Base-by-base conservation (phyloP, 768 basidiomycete genomes). In the Psilocybe subaeruginosa region DNA sequence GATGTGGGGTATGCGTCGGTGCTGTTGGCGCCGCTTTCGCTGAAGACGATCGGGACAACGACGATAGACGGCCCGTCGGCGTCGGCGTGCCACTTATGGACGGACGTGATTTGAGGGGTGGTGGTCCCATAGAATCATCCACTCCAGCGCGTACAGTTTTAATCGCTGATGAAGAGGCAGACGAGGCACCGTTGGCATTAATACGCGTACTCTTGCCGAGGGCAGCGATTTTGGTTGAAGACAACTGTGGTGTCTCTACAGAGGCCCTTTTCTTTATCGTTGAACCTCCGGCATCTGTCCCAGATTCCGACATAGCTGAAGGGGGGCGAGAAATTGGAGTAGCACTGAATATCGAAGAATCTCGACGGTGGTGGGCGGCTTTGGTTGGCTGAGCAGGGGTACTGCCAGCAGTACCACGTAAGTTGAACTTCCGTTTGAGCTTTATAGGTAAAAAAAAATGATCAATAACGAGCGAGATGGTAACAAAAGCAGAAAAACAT, bases 391-490 rank as follows among this genome's bases (percentile, higher is more conserved):
- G 79, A 27, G 83, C 80, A n/a, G 87, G 83, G 0, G 86, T 86
- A 56, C 77, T 76, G 37, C 85, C 85, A 4, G 78, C 83, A 3
- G 85, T 85, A 7, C 83, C 83, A 53, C 82, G 81, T 14, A 85
- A 79, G 19, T 83, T 84, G 17, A 84, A 71, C 50, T 82, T 83
- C 48, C 91, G 81, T 72, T 93, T 93, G 39, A 89, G 74, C 89
- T 90, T 66, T 35, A 54, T 50, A 45, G 8, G 59, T 23, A 23
- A 23, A 23, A 23, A 23, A 23, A 17, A 53, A 41, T 39, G 45
- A 52, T 39, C 61, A 27, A 68, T 23, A 43, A 49, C 17, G 30
- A 16, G 62, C 1, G 4, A 60, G 23, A 54, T 5, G 33, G 37
- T 33, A 23, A 57, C 46, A 33, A 64, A 54, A 31, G 41, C 12